Evolutionary conservation across 768 basidiomycete genomes (phyloP), one percentile per base, ranked within the genome.

Genomic region (Mrakia blollopis): DNA sequence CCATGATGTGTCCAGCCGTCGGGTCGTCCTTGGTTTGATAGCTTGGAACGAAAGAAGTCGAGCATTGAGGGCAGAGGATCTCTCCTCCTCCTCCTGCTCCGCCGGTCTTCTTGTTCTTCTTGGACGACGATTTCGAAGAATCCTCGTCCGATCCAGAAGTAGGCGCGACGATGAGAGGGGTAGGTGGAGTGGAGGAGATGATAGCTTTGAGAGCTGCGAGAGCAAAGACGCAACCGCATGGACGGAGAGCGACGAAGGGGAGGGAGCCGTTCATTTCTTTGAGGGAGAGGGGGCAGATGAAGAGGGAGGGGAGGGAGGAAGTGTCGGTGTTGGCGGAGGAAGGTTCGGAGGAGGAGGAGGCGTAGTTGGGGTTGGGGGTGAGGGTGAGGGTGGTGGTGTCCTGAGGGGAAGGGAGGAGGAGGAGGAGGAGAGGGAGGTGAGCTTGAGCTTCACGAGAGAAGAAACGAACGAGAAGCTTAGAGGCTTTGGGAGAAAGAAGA

Each of bases 211-310:
- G 86, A 3, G 91, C 92, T 0, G 90, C 90, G 77, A 91, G 91
- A 6, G 93, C 91, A 85, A 98, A 93, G 44, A 94, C 93, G 82
- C 93, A 95, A 23, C 94, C 94, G 80, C 96, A 98, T 0, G 90
- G 85, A 21, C 87, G 86, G 80, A 98, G 83, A 82, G 94, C 96
- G 73, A 94, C 89, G 83, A 98, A 98, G 0, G 94, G 93, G 72
- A 91, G 88, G 4, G 83, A 82, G 21, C 97, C 97, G 80, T 93
- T 94, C 94, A 98, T 98, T 85, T 97, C 96, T 83, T 93, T 93
- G 79, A 92, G 85, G 1, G 91, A 93, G 72, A 98, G 87, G 0
- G 97, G 93, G 85, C 97, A 99, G 75, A 94, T 89, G 81, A 94
- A 98, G 73, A 87, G 88, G 2, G 91, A 86, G 2, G 82, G 86